Conservation (phyloP, 768 basidiomycete genomes). For the Mycena filopes region DNA sequence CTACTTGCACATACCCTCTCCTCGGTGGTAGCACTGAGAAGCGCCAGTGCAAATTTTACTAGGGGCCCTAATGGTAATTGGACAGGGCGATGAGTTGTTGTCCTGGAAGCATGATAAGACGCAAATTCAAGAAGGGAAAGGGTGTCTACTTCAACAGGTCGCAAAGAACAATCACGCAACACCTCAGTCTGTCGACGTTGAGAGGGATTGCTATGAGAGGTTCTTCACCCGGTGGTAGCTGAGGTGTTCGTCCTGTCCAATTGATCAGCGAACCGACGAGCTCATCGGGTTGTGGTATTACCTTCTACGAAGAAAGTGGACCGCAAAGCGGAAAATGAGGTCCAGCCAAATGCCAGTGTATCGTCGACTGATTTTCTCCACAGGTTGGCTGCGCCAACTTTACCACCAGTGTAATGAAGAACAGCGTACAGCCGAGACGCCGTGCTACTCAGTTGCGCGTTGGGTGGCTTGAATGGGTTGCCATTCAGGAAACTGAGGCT, state of each 20-base stretch:
- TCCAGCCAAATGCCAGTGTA: conserved; percentile 73
- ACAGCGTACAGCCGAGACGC: conserved; percentile 69
- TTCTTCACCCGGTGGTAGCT: conserved; percentile 47
- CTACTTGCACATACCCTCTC: conserved; percentile 49
- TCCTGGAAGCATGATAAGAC: conserved; percentile 46
- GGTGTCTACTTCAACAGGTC: conserved; percentile 64
- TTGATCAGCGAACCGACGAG: neutral
- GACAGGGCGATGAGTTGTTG: conserved; percentile 69
- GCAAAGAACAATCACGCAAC: conserved; percentile 59
- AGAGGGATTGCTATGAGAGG: conserved; percentile 63
- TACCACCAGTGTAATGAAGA: conserved; percentile 81
- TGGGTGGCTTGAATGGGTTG: conserved; percentile 54
- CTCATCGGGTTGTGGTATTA: conserved; percentile 37
- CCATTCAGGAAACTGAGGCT: conserved; percentile 69
- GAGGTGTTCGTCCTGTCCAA: conserved; percentile 19
- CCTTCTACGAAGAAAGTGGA: conserved; percentile 66
- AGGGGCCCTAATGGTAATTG: conserved; percentile 75
- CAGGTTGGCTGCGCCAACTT: conserved; percentile 73
- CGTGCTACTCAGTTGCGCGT: conserved; percentile 51
- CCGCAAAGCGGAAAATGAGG: conserved; percentile 65
- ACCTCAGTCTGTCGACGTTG: conserved; percentile 69
- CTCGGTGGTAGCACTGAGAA: conserved; percentile 61
- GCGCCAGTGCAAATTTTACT: conserved; percentile 59
- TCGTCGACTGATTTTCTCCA: conserved; percentile 86
- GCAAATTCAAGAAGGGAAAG: neutral